A percentile compares a stretch with the other conserved stretches of the same genome.
phyloP scores from a whole-genome alignment of 257 asterid species.

The Mitragyna speciosa region DNA sequence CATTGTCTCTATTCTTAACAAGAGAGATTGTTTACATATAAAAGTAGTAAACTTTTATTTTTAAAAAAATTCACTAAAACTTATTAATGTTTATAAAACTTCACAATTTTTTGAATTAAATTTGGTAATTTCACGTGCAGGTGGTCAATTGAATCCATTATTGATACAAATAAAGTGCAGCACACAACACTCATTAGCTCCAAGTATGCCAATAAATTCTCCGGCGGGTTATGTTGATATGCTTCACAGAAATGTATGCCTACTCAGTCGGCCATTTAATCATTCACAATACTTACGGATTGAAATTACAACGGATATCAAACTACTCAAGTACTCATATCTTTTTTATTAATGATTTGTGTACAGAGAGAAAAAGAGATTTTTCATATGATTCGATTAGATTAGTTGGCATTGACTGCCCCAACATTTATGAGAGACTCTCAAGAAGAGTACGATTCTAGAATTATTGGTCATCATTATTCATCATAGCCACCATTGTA shows the following conservation, averaged over 20 bases:
- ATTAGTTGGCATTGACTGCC: slow-evolving; percentile 16
- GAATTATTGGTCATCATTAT: slow-evolving; percentile 21
- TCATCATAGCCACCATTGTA: slow-evolving; percentile 3
- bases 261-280: slow-evolving; percentile 1
- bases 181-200: not conserved
- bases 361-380: slow-evolving; percentile 1
- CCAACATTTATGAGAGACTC: slow-evolving; percentile 13
- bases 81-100: too few relatives aligned
- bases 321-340: not conserved
- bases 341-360: not conserved
- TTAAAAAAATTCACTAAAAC: too few relatives aligned
- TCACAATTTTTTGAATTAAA: too few relatives aligned
- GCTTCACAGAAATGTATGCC: slow-evolving; percentile 9
- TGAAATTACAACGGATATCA: not conserved
- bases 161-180: not conserved
- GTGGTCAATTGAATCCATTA: not conserved
- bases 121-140: too few relatives aligned
- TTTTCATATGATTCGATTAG: not conserved
- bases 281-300: not conserved
- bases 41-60: too few relatives aligned
- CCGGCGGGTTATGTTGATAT: not conserved
- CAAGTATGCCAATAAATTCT: not conserved
- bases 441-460: not conserved
- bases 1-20: too few relatives aligned
- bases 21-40: too few relatives aligned